These are phyloP conservation scores for Lentinula detonsa DNA, from an alignment of 768 basidiomycete genomes.

Conservation along the genomic window DNA sequence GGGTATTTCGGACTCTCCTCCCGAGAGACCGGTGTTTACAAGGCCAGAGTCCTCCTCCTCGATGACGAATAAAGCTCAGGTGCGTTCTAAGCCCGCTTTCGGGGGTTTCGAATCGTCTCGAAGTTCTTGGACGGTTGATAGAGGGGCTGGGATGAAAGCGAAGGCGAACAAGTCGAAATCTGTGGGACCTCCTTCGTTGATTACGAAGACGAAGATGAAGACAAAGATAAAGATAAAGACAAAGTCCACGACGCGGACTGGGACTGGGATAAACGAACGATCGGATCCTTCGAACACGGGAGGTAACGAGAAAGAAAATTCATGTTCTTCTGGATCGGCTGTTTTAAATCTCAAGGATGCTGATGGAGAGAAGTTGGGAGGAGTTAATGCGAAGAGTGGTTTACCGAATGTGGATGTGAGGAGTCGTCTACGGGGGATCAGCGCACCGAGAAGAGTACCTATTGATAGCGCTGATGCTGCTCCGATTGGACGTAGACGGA, in stretches of 20 bases:
- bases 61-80: constrained; percentile 13
- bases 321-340: neutral
- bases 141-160: neutral
- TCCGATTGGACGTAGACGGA: constrained; percentile 45
- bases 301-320: constrained; percentile 1
- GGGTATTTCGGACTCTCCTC: constrained; percentile 32
- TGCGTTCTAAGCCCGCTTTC: neutral
- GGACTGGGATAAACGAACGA: neutral
- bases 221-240: too few relatives aligned
- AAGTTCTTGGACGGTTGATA: neutral
- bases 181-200: neutral
- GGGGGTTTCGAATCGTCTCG: neutral
- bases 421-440: constrained; percentile 17
- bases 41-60: constrained; percentile 35
- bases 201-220: neutral
- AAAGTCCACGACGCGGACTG: neutral
- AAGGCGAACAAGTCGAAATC: neutral
- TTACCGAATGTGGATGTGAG: neutral
- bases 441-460: constrained; percentile 62
- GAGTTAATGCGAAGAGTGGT: neutral
- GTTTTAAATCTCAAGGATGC: neutral
- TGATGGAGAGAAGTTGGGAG: neutral
- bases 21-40: constrained; percentile 19
- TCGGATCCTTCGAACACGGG: neutral
- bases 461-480: constrained; percentile 65